Evolutionary conservation across 208 protist species (phyloP), one percentile per base, ranked within the genome.

Genomic region (Leishmania amazonensis): DNA sequence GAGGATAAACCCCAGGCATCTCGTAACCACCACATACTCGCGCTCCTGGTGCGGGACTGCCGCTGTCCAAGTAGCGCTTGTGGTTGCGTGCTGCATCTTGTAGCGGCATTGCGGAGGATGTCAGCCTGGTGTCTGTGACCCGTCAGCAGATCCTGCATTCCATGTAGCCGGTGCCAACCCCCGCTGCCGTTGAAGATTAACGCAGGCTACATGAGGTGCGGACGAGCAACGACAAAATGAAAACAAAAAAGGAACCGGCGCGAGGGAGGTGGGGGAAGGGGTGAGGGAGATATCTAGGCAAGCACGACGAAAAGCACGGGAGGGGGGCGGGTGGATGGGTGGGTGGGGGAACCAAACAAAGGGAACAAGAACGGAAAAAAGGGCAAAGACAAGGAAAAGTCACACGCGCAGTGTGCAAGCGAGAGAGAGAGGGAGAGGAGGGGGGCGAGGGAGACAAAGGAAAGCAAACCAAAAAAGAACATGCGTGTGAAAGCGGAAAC

Each of bases 401-500:
- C 13, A 35, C 9, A 28, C 15, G 7, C 11, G 57, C 53, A 71
- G 40, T 38, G 53, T 45, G 11, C 3, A 17, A 76, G 38, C 38
- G 15, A 54, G 31, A 77, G 17, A 73, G 54, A 58, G 13, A 42
- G 54, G 65, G 17, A 24, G 5, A 62, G 19, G 65, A 42, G 53
- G 78, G 38, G 31, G 62, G 68, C 35, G 49, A 64, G 5, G 21
- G 40, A 78, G 19, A 35, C 2, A 28, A 8, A 28, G 35, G 31
- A 75, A 17, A n/a, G 21, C 42, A 40, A 38, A 54, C 24, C 3
- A 81, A 60, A 87, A 15, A 81, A 84, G 17, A 24, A 1, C 67
- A 81, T 45, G 31, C 24, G 28, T 7, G 85, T 62, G 51, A 64
- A 70, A 15, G 64, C 4, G 72, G 68, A 78, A 81, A 72, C 72